Percentiles rank a stretch among this genome's conserved stretches.
These are phyloP conservation scores for Phytophthora melonis DNA, from an alignment of 352 stramenopile species.

Conservation along the genomic window DNA sequence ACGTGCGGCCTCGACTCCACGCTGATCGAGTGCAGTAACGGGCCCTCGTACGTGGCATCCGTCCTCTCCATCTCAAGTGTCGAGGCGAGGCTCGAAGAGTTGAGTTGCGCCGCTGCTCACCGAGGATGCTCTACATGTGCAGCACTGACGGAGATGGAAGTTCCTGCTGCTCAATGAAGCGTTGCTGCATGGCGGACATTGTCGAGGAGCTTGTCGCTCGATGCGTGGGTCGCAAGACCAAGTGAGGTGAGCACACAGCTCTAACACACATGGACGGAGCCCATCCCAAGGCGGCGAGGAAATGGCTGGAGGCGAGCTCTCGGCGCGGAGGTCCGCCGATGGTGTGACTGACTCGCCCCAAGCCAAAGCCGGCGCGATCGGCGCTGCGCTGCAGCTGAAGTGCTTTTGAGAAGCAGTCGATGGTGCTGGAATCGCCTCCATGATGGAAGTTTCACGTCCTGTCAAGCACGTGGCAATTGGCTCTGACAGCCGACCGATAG, in stretches of 20 bases:
- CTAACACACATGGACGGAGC: conserved; percentile 1
- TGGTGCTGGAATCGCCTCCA: neutral
- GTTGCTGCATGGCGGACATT: too few relatives aligned
- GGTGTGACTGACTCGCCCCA: conserved; percentile 14
- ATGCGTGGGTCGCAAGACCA: neutral
- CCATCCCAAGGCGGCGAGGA: conserved; percentile 6
- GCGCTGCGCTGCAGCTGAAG: neutral
- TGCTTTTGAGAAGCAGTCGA: neutral
- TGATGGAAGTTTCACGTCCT: neutral
- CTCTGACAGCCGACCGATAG: neutral
- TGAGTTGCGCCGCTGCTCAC: neutral
- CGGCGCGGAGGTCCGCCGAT: conserved; percentile 20
- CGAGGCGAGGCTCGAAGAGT: neutral
- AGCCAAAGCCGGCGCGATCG: conserved; percentile 16
- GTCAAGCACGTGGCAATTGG: neutral
- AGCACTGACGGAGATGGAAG: too few relatives aligned
- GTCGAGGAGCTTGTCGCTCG: too few relatives aligned
- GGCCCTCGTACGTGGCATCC: conserved; percentile 21
- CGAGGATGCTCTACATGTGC: neutral
- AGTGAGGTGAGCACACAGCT: neutral
- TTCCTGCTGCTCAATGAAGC: neutral
- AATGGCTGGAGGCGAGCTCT: conserved; percentile 31
- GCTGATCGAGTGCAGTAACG: conserved; percentile 25
- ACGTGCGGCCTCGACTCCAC: conserved; percentile 42
- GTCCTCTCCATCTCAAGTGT: conserved; percentile 9